Evolutionary conservation across 495 filamentous ascomycete genomes (phyloP).

Genomic region (Aspergillus bridgeri): DNA sequence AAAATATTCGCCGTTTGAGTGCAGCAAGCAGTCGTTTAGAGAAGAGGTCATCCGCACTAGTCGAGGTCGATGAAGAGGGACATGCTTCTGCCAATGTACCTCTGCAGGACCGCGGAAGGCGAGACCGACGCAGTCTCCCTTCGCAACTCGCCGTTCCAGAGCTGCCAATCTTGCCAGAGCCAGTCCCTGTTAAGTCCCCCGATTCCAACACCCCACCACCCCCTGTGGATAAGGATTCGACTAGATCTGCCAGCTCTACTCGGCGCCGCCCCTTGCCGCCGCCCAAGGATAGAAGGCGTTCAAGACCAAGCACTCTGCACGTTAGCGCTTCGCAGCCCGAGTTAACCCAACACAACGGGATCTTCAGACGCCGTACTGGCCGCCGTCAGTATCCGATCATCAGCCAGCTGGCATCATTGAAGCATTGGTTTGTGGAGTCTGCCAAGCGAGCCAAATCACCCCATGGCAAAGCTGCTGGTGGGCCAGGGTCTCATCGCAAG

Average conservation of each 20-base stretch:
- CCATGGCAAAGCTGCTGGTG: conserved; percentile 31
- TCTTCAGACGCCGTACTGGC: conserved; percentile 49
- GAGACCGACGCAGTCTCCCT: conserved; percentile 55
- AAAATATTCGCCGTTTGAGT: conserved; percentile 76
- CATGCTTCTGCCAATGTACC: conserved; percentile 29
- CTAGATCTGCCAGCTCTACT: conserved; percentile 67
- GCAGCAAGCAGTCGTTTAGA: conserved; percentile 82
- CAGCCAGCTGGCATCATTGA: conserved; percentile 78
- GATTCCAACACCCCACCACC: conserved; percentile 39
- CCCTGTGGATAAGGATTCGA: conserved; percentile 74
- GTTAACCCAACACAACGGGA: conserved; percentile 52
- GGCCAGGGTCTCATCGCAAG: conserved; percentile 31
- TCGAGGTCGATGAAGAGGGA: conserved; percentile 72
- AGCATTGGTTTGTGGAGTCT: conserved; percentile 80
- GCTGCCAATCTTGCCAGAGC: conserved; percentile 70
- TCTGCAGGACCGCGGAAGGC: conserved; percentile 45
- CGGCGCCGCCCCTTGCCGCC: conserved; percentile 72
- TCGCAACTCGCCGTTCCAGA: conserved; percentile 57
- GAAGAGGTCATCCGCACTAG: conserved; percentile 66
- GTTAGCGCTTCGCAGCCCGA: conserved; percentile 71
- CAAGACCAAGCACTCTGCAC: conserved; percentile 74
- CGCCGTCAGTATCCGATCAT: conserved; percentile 68
- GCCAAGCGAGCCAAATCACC: conserved; percentile 73
- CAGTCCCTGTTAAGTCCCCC: conserved; percentile 33
- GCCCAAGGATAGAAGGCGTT: conserved; percentile 76